Conservation (phyloP, 495 filamentous ascomycete species). For the Niebla homalea region DNA sequence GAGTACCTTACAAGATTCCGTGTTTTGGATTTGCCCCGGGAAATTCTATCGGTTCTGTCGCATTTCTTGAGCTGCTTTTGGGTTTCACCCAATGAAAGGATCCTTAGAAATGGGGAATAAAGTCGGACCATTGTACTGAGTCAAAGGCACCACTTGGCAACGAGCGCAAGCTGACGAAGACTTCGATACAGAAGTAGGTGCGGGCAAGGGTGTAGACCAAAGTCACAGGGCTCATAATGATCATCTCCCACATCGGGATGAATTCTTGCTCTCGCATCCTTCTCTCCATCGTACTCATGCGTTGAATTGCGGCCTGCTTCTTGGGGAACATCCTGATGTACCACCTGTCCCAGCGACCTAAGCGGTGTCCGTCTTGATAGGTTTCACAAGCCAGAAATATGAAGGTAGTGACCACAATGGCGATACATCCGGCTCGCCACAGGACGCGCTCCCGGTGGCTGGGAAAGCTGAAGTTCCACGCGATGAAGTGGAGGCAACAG, state of each 20-base stretch:
- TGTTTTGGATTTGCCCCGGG: neutral
- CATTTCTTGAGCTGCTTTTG: too few species aligned
- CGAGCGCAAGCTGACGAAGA: constrained; percentile 19
- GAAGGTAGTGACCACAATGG: constrained; percentile 15
- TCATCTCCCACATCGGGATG: constrained; percentile 15
- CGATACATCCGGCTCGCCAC: constrained; percentile 22
- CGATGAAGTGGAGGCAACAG: constrained; percentile 25
- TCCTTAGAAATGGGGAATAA: constrained; percentile 18
- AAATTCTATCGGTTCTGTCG: neutral
- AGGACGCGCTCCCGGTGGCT: constrained; percentile 20
- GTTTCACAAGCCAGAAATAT: constrained; percentile 16
- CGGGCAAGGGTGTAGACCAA: constrained; percentile 15
- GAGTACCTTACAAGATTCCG: too few species aligned
- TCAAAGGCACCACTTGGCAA: constrained; percentile 16
- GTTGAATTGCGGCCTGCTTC: constrained; percentile 5
- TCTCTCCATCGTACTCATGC: constrained; percentile 15
- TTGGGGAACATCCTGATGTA: constrained; percentile 12
- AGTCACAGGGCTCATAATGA: constrained; percentile 17
- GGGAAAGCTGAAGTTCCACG: constrained; percentile 32
- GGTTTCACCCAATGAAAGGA: neutral
- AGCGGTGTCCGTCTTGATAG: constrained; percentile 17
- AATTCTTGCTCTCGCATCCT: constrained; percentile 13
- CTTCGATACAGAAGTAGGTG: constrained; percentile 16
- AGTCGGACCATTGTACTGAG: constrained; percentile 19
- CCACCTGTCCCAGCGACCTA: constrained; percentile 19